Conservation (phyloP, 306 rosid species). For the Quercus alba region DNA sequence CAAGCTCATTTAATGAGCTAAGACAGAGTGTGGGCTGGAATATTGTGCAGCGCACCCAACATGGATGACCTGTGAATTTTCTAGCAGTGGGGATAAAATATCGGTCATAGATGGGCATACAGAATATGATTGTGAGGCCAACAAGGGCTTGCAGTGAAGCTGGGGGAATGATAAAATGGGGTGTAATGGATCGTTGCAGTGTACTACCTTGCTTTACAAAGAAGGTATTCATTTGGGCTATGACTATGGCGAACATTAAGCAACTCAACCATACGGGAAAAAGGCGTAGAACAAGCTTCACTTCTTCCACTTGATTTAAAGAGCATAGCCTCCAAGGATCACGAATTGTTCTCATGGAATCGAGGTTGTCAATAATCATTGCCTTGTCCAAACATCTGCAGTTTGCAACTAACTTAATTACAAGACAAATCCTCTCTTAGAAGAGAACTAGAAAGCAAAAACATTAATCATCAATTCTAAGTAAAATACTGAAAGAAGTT, state of each 20-base stretch:
- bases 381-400: slow-evolving; percentile 71
- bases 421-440: too few relatives aligned
- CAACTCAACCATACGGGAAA: slow-evolving; percentile 75
- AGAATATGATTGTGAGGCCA: slow-evolving; percentile 39
- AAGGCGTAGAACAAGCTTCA: slow-evolving; percentile 46
- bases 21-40: too few relatives aligned
- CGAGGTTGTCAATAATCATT: slow-evolving; percentile 44
- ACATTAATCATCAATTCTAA: too few relatives aligned
- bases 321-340: slow-evolving; percentile 61
- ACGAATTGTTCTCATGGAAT: slow-evolving; percentile 35
- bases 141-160: slow-evolving; percentile 66
- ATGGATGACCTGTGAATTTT: slow-evolving; percentile 37
- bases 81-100: slow-evolving; percentile 35
- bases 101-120: slow-evolving; percentile 51
- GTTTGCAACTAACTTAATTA: neutral
- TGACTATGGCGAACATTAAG: slow-evolving; percentile 50
- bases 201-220: slow-evolving; percentile 69
- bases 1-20: too few relatives aligned
- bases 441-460: too few relatives aligned
- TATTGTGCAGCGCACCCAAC: too few relatives aligned
- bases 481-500: too few relatives aligned
- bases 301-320: too few relatives aligned
- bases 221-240: slow-evolving; percentile 55
- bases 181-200: slow-evolving; percentile 46
- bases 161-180: slow-evolving; percentile 50